A percentile compares a stretch with the other conserved stretches of the same genome.
These are phyloP conservation scores for Taphrina sp. DNA, from an alignment of 1,139 yeast genomes.

Conservation along the genomic window DNA sequence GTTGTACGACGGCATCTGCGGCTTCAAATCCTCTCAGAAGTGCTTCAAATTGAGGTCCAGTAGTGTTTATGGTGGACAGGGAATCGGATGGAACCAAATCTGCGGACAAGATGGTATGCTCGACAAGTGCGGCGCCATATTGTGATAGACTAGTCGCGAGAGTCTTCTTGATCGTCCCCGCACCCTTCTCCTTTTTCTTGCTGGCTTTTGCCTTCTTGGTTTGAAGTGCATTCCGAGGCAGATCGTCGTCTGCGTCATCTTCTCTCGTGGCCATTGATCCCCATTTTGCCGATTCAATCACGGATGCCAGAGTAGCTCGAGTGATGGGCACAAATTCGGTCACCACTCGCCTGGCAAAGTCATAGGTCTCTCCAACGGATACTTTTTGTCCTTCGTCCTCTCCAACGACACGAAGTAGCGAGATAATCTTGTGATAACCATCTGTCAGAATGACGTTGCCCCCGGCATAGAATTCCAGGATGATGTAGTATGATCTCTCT, in stretches of 20 bases:
- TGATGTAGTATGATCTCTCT: conserved; percentile 55
- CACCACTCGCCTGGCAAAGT: conserved; percentile 46
- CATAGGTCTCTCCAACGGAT: conserved; percentile 71
- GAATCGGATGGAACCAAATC: conserved; percentile 44
- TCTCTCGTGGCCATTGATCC: conserved; percentile 5
- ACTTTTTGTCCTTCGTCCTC: conserved; percentile 61
- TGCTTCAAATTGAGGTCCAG: conserved; percentile 15
- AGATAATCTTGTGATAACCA: conserved; percentile 61
- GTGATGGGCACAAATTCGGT: conserved; percentile 30
- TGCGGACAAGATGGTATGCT: conserved; percentile 46
- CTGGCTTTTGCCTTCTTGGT: conserved; percentile 13
- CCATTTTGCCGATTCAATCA: conserved; percentile 1
- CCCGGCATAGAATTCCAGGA: conserved; percentile 89
- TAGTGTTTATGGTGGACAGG: conserved; percentile 52
- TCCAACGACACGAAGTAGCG: conserved; percentile 73
- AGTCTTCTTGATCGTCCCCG: conserved; percentile 66
- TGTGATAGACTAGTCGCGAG: conserved; percentile 68
- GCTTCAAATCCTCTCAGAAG: conserved; percentile 52
- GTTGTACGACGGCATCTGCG: conserved; percentile 49
- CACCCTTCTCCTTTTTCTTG: conserved; percentile 38
- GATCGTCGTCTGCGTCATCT: conserved; percentile 22
- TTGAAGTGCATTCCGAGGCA: conserved; percentile 8
- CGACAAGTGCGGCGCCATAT: conserved; percentile 74
- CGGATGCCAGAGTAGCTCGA: conserved; percentile 12
- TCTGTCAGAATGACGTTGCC: conserved; percentile 84